Evolutionary conservation across 1,284 basidiomycete species (phyloP).

Genomic region (Pholiota adiposa): DNA sequence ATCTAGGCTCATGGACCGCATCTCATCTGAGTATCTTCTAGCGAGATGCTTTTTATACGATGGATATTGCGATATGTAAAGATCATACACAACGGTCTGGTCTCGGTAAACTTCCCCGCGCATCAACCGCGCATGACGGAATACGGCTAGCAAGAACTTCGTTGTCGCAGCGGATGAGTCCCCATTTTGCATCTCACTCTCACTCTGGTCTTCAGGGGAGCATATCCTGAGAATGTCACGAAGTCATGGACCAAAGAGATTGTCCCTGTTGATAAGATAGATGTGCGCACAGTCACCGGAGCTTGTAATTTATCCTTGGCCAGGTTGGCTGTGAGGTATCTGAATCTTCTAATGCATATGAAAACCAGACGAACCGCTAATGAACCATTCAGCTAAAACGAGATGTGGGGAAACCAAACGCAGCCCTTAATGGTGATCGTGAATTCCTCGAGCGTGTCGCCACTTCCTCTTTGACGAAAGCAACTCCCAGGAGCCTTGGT

Average conservation of each 20-base stretch:
- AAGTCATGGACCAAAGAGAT: background rate
- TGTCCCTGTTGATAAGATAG: background rate
- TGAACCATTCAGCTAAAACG: background rate
- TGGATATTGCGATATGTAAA: background rate
- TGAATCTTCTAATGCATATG: background rate
- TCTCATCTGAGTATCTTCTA: background rate
- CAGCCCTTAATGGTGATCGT: background rate
- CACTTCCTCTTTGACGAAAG: background rate
- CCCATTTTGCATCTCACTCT: background rate
- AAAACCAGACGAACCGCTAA: background rate
- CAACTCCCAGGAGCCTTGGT: background rate
- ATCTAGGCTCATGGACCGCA: background rate
- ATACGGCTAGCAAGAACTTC: background rate
- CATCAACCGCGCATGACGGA: background rate
- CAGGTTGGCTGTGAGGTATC: background rate
- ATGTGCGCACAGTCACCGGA: background rate
- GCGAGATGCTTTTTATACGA: background rate
- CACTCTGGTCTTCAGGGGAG: conserved; percentile 1
- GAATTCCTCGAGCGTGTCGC: background rate
- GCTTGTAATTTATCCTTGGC: background rate
- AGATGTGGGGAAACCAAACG: background rate
- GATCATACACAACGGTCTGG: background rate
- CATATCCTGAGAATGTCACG: background rate
- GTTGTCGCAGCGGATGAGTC: background rate
- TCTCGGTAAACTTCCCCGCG: background rate